These are phyloP conservation scores for Geum urbanum DNA, from an alignment of 306 rosid genomes.

Conservation along the genomic window DNA sequence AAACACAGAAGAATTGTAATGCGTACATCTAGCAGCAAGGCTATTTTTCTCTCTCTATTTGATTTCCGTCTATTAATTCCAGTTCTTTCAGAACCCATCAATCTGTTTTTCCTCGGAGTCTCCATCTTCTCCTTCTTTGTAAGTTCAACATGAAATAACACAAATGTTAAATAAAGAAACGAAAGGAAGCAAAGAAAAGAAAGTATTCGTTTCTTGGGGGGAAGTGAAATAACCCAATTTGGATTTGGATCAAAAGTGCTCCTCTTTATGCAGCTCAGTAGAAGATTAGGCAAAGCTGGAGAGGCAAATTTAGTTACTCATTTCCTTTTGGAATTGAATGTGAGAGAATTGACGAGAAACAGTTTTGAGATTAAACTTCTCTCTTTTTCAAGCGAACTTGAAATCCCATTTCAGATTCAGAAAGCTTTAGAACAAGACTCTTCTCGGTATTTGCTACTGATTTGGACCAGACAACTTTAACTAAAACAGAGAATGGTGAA, in stretches of 20 bases:
- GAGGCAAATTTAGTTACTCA: constrained; percentile 21
- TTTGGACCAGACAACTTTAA: constrained; percentile 12
- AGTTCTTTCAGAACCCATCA: constrained; percentile 45
- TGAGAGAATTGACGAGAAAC: constrained; percentile 7
- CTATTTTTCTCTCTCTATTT: constrained; percentile 70
- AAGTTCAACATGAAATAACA: constrained; percentile 33
- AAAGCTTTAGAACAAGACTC: neutral
- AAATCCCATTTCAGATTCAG: constrained; percentile 22
- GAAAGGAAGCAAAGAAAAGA: constrained; percentile 11
- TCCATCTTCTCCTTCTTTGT: constrained; percentile 66
- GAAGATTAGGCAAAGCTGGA: constrained; percentile 21
- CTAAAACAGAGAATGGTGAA: neutral
- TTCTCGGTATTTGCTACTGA: constrained; percentile 24
- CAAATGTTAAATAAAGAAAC: constrained; percentile 18
- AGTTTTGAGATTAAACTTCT: constrained; percentile 26
- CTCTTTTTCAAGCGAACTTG: constrained; percentile 26
- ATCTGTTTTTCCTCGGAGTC: constrained; percentile 37
- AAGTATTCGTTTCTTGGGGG: constrained; percentile 55
- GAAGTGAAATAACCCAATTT: constrained; percentile 36
- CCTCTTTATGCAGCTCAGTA: constrained; percentile 26
- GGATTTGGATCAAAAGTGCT: constrained; percentile 59
- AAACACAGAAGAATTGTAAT: constrained; percentile 2
- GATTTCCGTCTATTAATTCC: constrained; percentile 54
- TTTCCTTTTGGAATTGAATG: constrained; percentile 2
- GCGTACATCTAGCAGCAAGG: constrained; percentile 76